Percentiles rank a stretch among this genome's conserved stretches.
Conservation (phyloP, 1,284 basidiomycete species). For the Pseudozyma thailandica region DNA sequence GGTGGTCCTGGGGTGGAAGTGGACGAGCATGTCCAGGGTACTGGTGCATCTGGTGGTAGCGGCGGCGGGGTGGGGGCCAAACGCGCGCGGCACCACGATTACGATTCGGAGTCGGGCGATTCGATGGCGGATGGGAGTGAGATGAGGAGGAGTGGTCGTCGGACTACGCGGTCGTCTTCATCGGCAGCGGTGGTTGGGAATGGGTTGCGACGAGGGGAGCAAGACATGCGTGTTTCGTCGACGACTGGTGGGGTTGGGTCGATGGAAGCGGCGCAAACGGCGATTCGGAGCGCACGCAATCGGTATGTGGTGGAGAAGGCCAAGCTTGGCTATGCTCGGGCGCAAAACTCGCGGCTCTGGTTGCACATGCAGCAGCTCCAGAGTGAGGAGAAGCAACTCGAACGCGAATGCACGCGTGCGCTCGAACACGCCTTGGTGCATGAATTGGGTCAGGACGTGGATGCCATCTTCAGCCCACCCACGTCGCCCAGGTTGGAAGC, state of each 20-base stretch:
- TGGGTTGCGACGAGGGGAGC: constrained; percentile 12
- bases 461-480: constrained; percentile 57
- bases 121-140: constrained; percentile 26
- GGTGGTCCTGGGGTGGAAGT: neutral
- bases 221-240: neutral
- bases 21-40: constrained; percentile 7
- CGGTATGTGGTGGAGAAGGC: constrained; percentile 64
- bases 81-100: constrained; percentile 24
- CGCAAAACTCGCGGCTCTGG: constrained; percentile 48
- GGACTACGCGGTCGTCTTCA: constrained; percentile 15
- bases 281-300: constrained; percentile 35
- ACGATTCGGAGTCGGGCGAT: constrained; percentile 42
- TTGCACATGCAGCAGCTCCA: constrained; percentile 19
- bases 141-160: constrained; percentile 10
- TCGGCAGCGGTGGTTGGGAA: neutral
- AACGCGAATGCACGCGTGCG: constrained; percentile 26
- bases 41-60: neutral
- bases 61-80: constrained; percentile 10
- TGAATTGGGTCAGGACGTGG: constrained; percentile 50
- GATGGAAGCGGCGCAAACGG: constrained; percentile 26
- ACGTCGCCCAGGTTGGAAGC: constrained; percentile 23
- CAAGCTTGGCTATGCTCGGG: constrained; percentile 40
- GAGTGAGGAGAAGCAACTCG: constrained; percentile 20
- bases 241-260: neutral
- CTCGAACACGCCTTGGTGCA: constrained; percentile 50